A percentile compares a stretch with the other conserved stretches of the same genome.
Conservation (phyloP, 495 filamentous ascomycete genomes). For the Penicillium egyptiacum region DNA sequence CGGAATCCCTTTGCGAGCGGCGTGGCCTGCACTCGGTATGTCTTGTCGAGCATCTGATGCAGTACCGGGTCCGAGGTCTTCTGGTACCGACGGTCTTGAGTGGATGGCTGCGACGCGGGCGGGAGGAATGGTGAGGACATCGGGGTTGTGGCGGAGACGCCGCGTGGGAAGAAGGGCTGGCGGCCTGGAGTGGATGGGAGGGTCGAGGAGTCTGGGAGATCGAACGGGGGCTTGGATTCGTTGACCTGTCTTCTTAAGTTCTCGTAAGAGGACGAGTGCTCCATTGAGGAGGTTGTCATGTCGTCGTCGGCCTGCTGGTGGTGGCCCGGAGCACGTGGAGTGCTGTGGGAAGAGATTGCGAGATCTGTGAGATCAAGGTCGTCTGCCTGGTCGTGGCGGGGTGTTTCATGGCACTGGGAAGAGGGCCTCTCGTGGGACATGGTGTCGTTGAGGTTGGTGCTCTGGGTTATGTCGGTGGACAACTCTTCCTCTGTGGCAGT, state of each 20-base stretch:
- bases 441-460: slow-evolving; percentile 29
- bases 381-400: slow-evolving; percentile 41
- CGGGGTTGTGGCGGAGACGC: slow-evolving; percentile 33
- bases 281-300: slow-evolving; percentile 59
- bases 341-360: slow-evolving; percentile 54
- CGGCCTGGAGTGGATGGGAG: slow-evolving; percentile 47
- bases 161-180: slow-evolving; percentile 27
- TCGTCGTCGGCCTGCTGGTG: slow-evolving; percentile 48
- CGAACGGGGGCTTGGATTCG: slow-evolving; percentile 32
- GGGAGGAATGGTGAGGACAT: slow-evolving; percentile 54
- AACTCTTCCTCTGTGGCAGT: slow-evolving; percentile 52
- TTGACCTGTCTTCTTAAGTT: slow-evolving; percentile 32
- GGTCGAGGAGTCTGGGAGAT: slow-evolving; percentile 43
- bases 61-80: slow-evolving; percentile 68
- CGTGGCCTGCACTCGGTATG: slow-evolving; percentile 88
- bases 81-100: slow-evolving; percentile 33
- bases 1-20: slow-evolving; percentile 59
- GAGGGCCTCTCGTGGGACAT: slow-evolving; percentile 40
- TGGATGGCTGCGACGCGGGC: slow-evolving; percentile 39
- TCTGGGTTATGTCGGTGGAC: slow-evolving; percentile 49
- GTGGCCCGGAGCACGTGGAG: slow-evolving; percentile 51
- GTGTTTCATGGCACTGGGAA: slow-evolving; percentile 25
- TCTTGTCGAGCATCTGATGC: slow-evolving; percentile 88
- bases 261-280: slow-evolving; percentile 45
- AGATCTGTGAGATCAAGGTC: slow-evolving; percentile 54